Percentiles rank a stretch among this genome's conserved stretches.
phyloP scores from a whole-genome alignment of 345 rosid species.

The Abelmoschus esculentus region DNA sequence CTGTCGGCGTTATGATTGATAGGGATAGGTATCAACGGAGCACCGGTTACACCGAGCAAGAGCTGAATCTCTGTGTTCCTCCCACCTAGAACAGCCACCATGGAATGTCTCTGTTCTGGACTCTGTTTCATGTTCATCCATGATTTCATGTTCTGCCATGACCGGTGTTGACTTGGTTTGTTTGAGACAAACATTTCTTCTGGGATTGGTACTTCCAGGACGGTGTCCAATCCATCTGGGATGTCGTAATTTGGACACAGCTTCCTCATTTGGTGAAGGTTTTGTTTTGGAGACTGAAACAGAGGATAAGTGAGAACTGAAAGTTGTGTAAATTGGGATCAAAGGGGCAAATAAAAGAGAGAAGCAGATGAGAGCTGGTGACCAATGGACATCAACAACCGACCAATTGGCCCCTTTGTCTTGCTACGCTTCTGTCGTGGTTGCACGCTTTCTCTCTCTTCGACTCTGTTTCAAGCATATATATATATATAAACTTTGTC shows the following conservation, averaged over 20 bases:
- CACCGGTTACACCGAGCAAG: constrained; percentile 84
- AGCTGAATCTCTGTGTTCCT: constrained; percentile 74
- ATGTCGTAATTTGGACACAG: constrained; percentile 79
- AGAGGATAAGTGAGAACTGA: background rate
- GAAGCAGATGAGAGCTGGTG: constrained; percentile 11
- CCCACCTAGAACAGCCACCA: constrained; percentile 44
- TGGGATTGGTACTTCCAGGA: constrained; percentile 92
- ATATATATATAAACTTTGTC: background rate
- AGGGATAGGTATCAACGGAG: constrained; percentile 93
- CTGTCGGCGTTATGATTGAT: constrained; percentile 24
- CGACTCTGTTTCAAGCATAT: background rate
- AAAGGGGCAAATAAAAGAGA: constrained; percentile 14
- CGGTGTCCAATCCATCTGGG: constrained; percentile 91
- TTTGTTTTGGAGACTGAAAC: constrained; percentile 10
- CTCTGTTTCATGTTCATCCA: constrained; percentile 52
- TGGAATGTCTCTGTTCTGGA: constrained; percentile 20
- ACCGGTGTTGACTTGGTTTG: constrained; percentile 18
- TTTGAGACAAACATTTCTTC: constrained; percentile 62
- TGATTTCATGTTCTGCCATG: constrained; percentile 83
- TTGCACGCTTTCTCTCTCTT: constrained; percentile 46
- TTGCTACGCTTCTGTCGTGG: constrained; percentile 65
- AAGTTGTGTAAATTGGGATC: constrained; percentile 6
- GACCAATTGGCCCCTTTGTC: constrained; percentile 42
- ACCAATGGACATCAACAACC: constrained; percentile 44
- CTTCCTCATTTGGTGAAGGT: constrained; percentile 54